Base-by-base conservation (phyloP, 164 flowering plant species). In the Stephania japonica region DNA sequence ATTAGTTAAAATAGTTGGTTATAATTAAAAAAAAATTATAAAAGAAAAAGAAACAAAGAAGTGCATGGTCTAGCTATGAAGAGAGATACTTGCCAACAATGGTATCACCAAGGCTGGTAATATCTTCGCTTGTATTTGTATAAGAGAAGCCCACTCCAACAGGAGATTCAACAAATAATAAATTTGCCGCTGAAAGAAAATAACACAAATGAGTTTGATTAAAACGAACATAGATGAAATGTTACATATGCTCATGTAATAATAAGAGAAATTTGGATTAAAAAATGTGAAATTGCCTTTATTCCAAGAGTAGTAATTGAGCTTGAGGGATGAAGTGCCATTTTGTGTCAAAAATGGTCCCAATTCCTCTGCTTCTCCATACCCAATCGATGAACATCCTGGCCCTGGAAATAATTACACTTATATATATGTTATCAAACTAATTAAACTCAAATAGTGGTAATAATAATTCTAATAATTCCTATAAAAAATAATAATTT, bases 321-420 rank as follows among this genome's bases (percentile, higher is more conserved):
- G 66, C 65, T 84, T 83, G n/a, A 88, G 79, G 61, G 74, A 70
- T 21, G 86, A 87, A 13, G 72, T 72, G 66, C 83, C 83, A 49
- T 84, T 84, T 65, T 82, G 84, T 21, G 85, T 74, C 43, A 85
- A 78, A 79, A 89, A 89, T 25, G 93, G 93, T 0, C 93, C 91
- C n/a, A 89, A 68, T 67, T 89, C 93, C 65, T 86, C 90, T 38
- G 86, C 75, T 70, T 69, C 82, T 70, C 94, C 94, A 73, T 61
- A 89, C 19, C 91, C 94, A 72, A 89, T 72, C 7, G 91, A 89
- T 41, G 94, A 89, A 63, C 94, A 89, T 24, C 94, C 91, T 1
- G 94, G 94, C 8, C 91, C 94, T 89, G 87, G 11, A 65, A 32
- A 32, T 32, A 32, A 32, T 32, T 2, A 32, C 38, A 32, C 38